phyloP scores from a whole-genome alignment of 345 rosid species.

The Acer yangbiense region DNA sequence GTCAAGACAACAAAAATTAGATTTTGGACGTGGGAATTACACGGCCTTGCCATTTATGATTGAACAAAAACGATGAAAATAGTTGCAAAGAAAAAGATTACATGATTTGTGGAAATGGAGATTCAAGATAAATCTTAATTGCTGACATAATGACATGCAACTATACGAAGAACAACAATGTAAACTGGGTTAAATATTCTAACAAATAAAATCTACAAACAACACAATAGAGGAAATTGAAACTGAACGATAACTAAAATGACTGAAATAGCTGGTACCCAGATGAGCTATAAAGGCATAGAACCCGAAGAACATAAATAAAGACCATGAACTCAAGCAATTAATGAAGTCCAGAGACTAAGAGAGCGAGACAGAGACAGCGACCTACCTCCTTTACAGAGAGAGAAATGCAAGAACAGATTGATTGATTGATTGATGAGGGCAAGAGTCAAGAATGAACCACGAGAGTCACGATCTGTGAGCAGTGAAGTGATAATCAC shows the following conservation, averaged over 20 bases:
- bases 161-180: not conserved
- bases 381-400: constrained; percentile 9
- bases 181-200: not conserved
- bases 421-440: constrained; percentile 32
- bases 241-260: not conserved
- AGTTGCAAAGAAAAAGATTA: not conserved
- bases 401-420: constrained; percentile 10
- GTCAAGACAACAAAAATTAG: constrained; percentile 27
- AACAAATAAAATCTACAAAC: not conserved
- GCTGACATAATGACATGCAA: not conserved
- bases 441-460: constrained; percentile 30
- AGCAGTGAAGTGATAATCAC: constrained; percentile 7
- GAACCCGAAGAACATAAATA: constrained; percentile 1
- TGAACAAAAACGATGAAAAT: not conserved
- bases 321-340: not conserved
- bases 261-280: constrained; percentile 4
- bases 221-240: not conserved
- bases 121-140: no score
- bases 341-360: not conserved
- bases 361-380: constrained; percentile 12
- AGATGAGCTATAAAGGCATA: not conserved
- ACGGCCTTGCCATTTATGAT: constrained; percentile 6
- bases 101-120: no score
- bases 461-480: constrained; percentile 33
- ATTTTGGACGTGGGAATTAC: constrained; percentile 14